Percentiles rank a stretch among this genome's conserved stretches.
phyloP scores from a whole-genome alignment of 495 filamentous ascomycete species.

The Xylaria curta region DNA sequence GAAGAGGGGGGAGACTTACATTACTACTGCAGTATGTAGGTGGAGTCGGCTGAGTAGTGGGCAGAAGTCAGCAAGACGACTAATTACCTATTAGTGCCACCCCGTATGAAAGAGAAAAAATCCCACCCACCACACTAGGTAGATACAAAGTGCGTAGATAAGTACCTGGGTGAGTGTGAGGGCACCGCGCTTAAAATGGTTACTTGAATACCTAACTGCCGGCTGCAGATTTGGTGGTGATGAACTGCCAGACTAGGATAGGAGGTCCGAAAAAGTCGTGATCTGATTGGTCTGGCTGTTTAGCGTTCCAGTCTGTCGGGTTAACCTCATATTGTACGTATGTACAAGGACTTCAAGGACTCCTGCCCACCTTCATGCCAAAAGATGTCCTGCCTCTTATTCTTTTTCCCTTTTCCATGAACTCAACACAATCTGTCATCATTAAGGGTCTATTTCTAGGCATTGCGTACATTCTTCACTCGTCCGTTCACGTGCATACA shows the following conservation, averaged over 20 bases:
- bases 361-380: not conserved
- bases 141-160: not conserved
- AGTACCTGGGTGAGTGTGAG: no score
- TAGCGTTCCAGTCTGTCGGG: constrained; percentile 25
- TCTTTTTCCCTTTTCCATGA: not conserved
- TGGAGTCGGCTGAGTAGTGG: constrained; percentile 3
- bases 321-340: constrained; percentile 3
- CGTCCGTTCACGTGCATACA: not conserved
- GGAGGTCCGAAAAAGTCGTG: not conserved
- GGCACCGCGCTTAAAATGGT: not conserved
- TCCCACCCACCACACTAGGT: constrained; percentile 10
- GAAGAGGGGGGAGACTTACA: not conserved
- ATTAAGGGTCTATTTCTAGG: not conserved
- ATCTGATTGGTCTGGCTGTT: constrained; percentile 16
- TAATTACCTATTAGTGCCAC: not conserved
- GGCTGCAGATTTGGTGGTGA: constrained; percentile 10
- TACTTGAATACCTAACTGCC: constrained; percentile 10
- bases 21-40: not conserved
- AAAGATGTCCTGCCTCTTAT: not conserved
- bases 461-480: not conserved
- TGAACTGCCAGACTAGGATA: constrained; percentile 23
- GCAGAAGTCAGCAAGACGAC: not conserved
- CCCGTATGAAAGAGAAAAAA: not conserved
- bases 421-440: constrained; percentile 1
- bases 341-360: not conserved